A percentile compares a stretch with the other conserved stretches of the same genome.
Conservation (phyloP, 768 basidiomycete species). For the Russula dissimulans region DNA sequence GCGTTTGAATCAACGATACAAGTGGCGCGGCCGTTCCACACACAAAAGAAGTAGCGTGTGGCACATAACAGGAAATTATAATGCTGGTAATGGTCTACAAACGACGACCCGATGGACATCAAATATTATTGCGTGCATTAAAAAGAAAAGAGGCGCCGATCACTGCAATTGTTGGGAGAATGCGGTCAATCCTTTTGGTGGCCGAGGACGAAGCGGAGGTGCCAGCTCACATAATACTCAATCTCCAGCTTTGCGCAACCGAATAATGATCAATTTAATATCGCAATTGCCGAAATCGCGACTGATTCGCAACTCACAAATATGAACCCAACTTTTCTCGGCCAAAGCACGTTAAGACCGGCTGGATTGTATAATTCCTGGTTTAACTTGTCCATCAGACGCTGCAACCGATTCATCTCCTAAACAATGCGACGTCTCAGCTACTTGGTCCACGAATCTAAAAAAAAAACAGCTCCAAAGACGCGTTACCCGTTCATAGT, state of each 20-base stretch:
- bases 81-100: background rate
- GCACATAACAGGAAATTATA: background rate
- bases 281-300: background rate
- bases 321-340: slow-evolving; percentile 75
- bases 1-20: no score
- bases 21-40: no score
- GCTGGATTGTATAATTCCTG: slow-evolving; percentile 67
- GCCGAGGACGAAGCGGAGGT: background rate
- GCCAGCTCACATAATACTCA: slow-evolving; percentile 74
- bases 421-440: slow-evolving; percentile 25
- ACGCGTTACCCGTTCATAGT: slow-evolving; percentile 67
- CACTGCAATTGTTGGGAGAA: slow-evolving; percentile 6
- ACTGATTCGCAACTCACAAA: slow-evolving; percentile 55
- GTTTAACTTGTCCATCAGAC: slow-evolving; percentile 61
- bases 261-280: background rate
- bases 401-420: slow-evolving; percentile 69
- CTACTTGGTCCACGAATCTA: background rate
- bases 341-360: slow-evolving; percentile 84
- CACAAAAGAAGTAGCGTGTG: background rate
- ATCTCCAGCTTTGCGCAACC: slow-evolving; percentile 66
- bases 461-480: background rate
- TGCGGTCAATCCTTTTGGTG: background rate
- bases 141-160: background rate
- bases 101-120: background rate
- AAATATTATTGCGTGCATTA: background rate